phyloP scores from a whole-genome alignment of 257 asterid species.

The Solanum pimpinellifolium region DNA sequence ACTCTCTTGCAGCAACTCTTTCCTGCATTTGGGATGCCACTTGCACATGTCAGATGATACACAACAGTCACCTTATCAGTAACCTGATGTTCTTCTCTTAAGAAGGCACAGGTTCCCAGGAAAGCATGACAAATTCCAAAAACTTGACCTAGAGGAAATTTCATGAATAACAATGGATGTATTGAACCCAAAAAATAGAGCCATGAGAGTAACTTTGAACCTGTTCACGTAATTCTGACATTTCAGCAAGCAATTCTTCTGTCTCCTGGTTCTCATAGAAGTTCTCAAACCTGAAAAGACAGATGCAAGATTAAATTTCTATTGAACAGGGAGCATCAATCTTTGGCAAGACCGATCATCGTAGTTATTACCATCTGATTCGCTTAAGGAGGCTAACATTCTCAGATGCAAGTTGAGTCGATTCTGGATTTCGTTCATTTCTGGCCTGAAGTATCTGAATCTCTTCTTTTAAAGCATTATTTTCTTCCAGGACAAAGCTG shows the following conservation, averaged over 20 bases:
- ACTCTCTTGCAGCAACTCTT: slow-evolving; percentile 19
- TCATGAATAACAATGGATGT: slow-evolving; percentile 1
- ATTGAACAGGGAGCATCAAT: background rate
- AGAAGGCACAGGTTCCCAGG: slow-evolving; percentile 7
- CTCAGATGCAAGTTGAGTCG: slow-evolving; percentile 26
- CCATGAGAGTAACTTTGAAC: slow-evolving; percentile 7
- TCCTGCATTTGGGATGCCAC: slow-evolving; percentile 28
- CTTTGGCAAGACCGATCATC: background rate
- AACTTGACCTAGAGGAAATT: slow-evolving; percentile 14
- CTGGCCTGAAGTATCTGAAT: slow-evolving; percentile 34
- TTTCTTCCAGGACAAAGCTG: slow-evolving; percentile 34
- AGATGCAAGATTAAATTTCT: background rate
- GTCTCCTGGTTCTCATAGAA: slow-evolving; percentile 41
- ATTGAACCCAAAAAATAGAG: background rate
- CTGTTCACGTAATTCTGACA: slow-evolving; percentile 44
- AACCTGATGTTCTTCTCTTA: slow-evolving; percentile 27
- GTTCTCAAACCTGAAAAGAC: slow-evolving; percentile 33
- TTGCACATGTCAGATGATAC: background rate
- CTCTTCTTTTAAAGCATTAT: slow-evolving; percentile 43
- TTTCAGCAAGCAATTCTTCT: slow-evolving; percentile 37
- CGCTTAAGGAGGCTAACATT: slow-evolving; percentile 38
- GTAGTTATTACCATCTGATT: slow-evolving; percentile 30
- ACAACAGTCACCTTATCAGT: background rate
- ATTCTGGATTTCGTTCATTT: slow-evolving; percentile 30
- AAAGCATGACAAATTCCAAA: slow-evolving; percentile 24